Percentiles rank a stretch among this genome's conserved stretches.
Conservation (phyloP, 1,139 yeast species). For the Zygotorulaspora mrakii region DNA sequence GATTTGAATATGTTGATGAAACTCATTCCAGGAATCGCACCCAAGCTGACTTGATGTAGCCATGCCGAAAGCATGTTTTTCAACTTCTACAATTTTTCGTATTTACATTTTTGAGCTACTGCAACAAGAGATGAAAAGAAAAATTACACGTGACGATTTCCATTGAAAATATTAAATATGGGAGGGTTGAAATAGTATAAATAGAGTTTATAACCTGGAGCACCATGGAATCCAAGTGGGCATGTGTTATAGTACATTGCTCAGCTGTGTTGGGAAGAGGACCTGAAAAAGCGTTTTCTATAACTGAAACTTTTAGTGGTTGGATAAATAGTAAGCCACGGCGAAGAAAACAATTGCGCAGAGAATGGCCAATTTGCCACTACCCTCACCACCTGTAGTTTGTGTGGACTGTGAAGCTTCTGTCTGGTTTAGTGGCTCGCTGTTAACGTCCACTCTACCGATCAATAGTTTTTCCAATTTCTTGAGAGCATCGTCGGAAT, state of each 20-base stretch:
- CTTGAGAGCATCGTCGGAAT: conserved; percentile 91
- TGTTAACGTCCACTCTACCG: conserved; percentile 56
- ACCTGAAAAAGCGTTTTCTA: too few relatives aligned
- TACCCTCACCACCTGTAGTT: conserved; percentile 37
- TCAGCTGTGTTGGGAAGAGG: too few relatives aligned
- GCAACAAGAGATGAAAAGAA: too few relatives aligned
- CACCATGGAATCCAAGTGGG: background rate
- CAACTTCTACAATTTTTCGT: background rate
- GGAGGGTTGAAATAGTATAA: background rate
- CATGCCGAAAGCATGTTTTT: background rate
- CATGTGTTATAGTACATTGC: conserved; percentile 8
- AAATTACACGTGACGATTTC: background rate
- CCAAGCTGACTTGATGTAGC: too few relatives aligned
- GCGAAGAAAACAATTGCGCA: conserved; percentile 52
- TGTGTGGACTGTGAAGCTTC: conserved; percentile 9
- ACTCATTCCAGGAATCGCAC: conserved; percentile 24
- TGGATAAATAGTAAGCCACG: conserved; percentile 50
- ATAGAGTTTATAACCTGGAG: background rate
- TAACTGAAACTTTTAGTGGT: too few relatives aligned
- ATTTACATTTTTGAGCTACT: conserved; percentile 1
- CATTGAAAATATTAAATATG: too few relatives aligned
- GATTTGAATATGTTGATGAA: conserved; percentile 33
- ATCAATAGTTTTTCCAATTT: conserved; percentile 62
- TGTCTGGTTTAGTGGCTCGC: conserved; percentile 28
- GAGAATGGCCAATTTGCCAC: conserved; percentile 43